Evolutionary conservation across 176 grass and related monocot species (phyloP).

Genomic region (Alopecurus myosuroides): DNA sequence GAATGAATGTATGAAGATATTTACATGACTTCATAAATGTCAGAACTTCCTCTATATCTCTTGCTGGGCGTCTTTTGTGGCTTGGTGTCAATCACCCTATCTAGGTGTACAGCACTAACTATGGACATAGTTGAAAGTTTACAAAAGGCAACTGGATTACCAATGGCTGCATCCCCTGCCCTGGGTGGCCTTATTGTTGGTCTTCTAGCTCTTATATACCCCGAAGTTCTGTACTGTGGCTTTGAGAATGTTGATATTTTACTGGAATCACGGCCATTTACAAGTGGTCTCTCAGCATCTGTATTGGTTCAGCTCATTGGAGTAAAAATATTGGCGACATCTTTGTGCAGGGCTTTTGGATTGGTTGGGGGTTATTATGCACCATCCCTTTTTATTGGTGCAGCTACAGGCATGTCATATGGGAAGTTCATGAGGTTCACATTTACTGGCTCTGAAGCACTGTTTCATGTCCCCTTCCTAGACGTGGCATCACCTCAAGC

Average conservation of each 20-base stretch:
- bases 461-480: slow-evolving; percentile 61
- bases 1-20: slow-evolving; percentile 57
- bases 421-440: slow-evolving; percentile 68
- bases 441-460: slow-evolving; percentile 53
- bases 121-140: slow-evolving; percentile 48
- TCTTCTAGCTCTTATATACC: slow-evolving; percentile 81
- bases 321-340: slow-evolving; percentile 78
- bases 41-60: slow-evolving; percentile 98
- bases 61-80: slow-evolving; percentile 86
- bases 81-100: slow-evolving; percentile 68
- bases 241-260: slow-evolving; percentile 94
- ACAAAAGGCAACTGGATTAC: slow-evolving; percentile 56
- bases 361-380: slow-evolving; percentile 95
- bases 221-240: slow-evolving; percentile 89
- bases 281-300: slow-evolving; percentile 54
- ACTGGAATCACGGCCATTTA: slow-evolving; percentile 82
- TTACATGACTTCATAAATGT: slow-evolving; percentile 64
- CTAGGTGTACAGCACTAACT: slow-evolving; percentile 66
- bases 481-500: slow-evolving; percentile 97
- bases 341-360: slow-evolving; percentile 78
- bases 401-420: slow-evolving; percentile 95
- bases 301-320: slow-evolving; percentile 84
- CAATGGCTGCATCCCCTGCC: slow-evolving; percentile 65
- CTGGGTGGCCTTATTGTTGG: slow-evolving; percentile 81
- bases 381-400: slow-evolving; percentile 95